Evolutionary conservation across 352 stramenopile genomes (phyloP).

Genomic region (Phytopythium sindhum): DNA sequence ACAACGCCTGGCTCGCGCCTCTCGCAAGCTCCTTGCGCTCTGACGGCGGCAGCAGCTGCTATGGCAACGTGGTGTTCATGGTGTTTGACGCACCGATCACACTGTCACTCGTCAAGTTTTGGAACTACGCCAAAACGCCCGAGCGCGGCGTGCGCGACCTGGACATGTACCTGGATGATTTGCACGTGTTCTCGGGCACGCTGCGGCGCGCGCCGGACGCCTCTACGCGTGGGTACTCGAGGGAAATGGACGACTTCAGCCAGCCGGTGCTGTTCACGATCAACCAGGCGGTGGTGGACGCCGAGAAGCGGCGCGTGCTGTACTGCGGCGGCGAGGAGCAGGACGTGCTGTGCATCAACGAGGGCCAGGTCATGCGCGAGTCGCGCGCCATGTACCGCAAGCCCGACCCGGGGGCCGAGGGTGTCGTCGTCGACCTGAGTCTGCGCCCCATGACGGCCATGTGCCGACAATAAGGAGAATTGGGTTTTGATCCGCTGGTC

Average conservation of each 20-base stretch:
- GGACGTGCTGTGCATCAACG: constrained; percentile 89
- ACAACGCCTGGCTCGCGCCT: constrained; percentile 69
- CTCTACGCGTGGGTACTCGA: constrained; percentile 15
- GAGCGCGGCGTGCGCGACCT: constrained; percentile 80
- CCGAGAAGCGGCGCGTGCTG: constrained; percentile 54
- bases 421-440: constrained; percentile 67
- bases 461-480: constrained; percentile 39
- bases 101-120: constrained; percentile 85
- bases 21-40: constrained; percentile 65
- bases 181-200: constrained; percentile 72
- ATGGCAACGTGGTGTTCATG: constrained; percentile 73
- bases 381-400: constrained; percentile 78
- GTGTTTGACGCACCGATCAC: constrained; percentile 68
- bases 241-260: constrained; percentile 62
- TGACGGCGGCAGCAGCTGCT: not conserved
- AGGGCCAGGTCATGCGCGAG: constrained; percentile 84
- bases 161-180: constrained; percentile 84
- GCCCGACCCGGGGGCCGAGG: constrained; percentile 68
- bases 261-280: constrained; percentile 82
- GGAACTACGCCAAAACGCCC: constrained; percentile 88
- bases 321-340: constrained; percentile 82
- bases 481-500: not conserved
- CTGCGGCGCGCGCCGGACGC: constrained; percentile 42
- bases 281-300: constrained; percentile 59
- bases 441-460: constrained; percentile 67